Evolutionary conservation across 73 alveolate species (phyloP), one percentile per base, ranked within the genome.

Genomic region (Durusdinium trenchii): DNA sequence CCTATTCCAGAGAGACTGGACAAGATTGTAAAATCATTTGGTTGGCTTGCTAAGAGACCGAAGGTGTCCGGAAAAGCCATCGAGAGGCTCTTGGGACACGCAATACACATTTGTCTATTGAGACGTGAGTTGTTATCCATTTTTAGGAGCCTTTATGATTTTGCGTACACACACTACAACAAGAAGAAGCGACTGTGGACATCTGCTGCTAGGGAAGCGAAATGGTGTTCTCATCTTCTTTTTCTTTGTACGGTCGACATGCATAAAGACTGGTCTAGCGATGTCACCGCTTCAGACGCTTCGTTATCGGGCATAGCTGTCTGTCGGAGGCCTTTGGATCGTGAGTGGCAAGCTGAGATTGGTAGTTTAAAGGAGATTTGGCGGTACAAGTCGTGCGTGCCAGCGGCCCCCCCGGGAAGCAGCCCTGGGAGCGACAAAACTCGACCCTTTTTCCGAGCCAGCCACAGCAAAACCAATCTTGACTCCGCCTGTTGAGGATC

Each of bases 151-250:
- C 28, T 89, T 20, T 89, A 89, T 23, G 86, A 89, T 32, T 89
- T 89, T 71, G 83, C 32, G 42, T 51, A 42, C 0, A 52, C 40
- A 23, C 26, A 23, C 9, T 62, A 67, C 52, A 42, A 28, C 32
- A 2, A 26, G 32, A 67, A 51, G 0, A 45, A 23, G 75, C 62
- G 73, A 61, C 42, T 89, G 69, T 64, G 96, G 96, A 35, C 75
- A 9, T 62, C 75, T 3, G 96, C 96, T n/a, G 81, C 86, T 2
- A 23, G 40, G n/a, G 96, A 64, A 23, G 92, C 92, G 5, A 20
- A 3, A 3, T 50, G 67, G 93, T 69, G 40, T 23, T 69, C 93
- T 48, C 3, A 50, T 43, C 54, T 46, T 23, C 73, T 78, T 35
- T 23, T 35, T 0, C 18, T 78, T 4, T 2, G 54, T 0, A 23